Conservation (phyloP, 2,329 filamentous ascomycete genomes). For the Stachybotrys elegans region DNA sequence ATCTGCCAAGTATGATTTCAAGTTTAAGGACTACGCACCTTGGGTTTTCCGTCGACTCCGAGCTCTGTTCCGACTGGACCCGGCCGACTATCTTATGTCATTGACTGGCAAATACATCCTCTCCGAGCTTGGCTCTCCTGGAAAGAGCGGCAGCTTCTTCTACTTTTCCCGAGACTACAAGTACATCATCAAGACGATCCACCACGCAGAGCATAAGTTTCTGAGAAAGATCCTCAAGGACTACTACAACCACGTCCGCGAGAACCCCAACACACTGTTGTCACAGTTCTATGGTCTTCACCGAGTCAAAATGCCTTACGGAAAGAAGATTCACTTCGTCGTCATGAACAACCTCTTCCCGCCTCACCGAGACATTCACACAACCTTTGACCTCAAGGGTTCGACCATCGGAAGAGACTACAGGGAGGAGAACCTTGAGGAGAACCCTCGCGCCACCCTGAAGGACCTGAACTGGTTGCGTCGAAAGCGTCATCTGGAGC, state of each 20-base stretch:
- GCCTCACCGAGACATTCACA: slow-evolving; percentile 93
- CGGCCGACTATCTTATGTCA: slow-evolving; percentile 96
- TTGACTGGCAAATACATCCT: slow-evolving; percentile 98
- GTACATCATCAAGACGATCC: slow-evolving; percentile 99
- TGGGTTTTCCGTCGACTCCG: slow-evolving; percentile 97
- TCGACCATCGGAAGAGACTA: slow-evolving; percentile 93
- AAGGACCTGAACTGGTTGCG: slow-evolving; percentile 98
- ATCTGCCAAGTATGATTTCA: slow-evolving; percentile 99
- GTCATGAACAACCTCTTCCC: slow-evolving; percentile 99
- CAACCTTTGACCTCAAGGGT: slow-evolving; percentile 94
- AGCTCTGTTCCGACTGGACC: slow-evolving; percentile 82
- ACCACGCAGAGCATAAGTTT: slow-evolving; percentile 89
- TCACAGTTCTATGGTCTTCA: slow-evolving; percentile 98
- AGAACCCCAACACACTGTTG: slow-evolving; percentile 93
- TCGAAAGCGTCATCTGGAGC: slow-evolving; percentile 76
- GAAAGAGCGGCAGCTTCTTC: slow-evolving; percentile 98
- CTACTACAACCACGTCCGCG: slow-evolving; percentile 87
- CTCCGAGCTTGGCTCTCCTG: slow-evolving; percentile 92
- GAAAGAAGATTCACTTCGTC: slow-evolving; percentile 97
- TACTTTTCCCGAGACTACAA: slow-evolving; percentile 99
- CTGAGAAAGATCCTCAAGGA: slow-evolving; percentile 79
- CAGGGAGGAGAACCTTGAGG: slow-evolving; percentile 77
- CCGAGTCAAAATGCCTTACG: slow-evolving; percentile 96
- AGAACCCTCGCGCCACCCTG: slow-evolving; percentile 86
- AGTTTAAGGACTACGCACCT: slow-evolving; percentile 99